Evolutionary conservation across 139 green algal species (phyloP).

Genomic region (Nannochloris sp.): DNA sequence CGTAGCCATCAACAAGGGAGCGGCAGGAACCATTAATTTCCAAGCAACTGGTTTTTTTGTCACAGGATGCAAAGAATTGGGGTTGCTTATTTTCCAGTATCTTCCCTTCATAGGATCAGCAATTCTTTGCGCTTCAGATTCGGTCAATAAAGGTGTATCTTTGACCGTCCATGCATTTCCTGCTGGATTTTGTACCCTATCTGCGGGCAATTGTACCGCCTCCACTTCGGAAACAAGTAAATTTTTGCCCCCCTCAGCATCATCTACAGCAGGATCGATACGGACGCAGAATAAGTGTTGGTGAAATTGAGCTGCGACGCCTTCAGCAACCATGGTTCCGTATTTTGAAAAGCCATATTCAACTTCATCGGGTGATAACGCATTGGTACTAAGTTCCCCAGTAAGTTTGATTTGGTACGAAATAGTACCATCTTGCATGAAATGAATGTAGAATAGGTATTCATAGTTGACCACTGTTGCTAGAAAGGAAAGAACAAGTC

Average conservation of each 20-base stretch:
- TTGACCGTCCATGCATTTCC: slow-evolving; percentile 60
- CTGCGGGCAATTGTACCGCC: slow-evolving; percentile 34
- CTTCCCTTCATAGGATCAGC: slow-evolving; percentile 31
- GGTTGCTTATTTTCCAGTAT: slow-evolving; percentile 63
- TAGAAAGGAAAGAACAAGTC: slow-evolving; percentile 71
- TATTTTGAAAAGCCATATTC: slow-evolving; percentile 28
- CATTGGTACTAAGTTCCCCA: slow-evolving; percentile 60
- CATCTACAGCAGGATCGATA: slow-evolving; percentile 73
- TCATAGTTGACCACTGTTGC: slow-evolving; percentile 81
- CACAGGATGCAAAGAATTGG: slow-evolving; percentile 16
- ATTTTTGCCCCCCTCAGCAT: slow-evolving; percentile 47
- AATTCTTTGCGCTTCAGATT: slow-evolving; percentile 39
- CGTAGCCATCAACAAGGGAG: slow-evolving; percentile 35
- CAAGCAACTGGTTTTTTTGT: slow-evolving; percentile 47
- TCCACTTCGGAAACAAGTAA: slow-evolving; percentile 55
- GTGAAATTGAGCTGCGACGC: slow-evolving; percentile 65
- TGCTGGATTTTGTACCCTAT: slow-evolving; percentile 63
- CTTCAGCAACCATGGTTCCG: slow-evolving; percentile 57
- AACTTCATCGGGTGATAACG: slow-evolving; percentile 22
- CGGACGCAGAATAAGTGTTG: slow-evolving; percentile 83
- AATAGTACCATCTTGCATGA: slow-evolving; percentile 63
- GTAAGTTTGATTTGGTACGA: slow-evolving; percentile 80
- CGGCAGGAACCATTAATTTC: slow-evolving; percentile 59
- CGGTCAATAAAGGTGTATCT: slow-evolving; percentile 56
- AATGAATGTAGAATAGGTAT: slow-evolving; percentile 37